Base-by-base conservation (phyloP, 306 rosid species). In the Casuarina cunninghamiana region DNA sequence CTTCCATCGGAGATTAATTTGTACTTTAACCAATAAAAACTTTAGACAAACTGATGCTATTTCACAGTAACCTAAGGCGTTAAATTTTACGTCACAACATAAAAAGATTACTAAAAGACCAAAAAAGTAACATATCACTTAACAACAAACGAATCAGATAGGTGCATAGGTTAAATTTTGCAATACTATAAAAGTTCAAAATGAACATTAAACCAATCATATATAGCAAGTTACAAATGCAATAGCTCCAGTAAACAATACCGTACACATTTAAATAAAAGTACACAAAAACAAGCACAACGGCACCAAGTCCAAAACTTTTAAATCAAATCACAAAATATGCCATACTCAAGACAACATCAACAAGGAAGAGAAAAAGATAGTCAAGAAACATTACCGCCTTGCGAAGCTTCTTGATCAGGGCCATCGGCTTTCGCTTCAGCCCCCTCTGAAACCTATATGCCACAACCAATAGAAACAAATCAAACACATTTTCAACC, bases 321-420 rank as follows among this genome's bases (percentile, higher is more conserved):
- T 13, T 4, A 3, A 38, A 2, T 8, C 32, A 38, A 48, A 12
- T 48, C 9, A 48, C 55, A 21, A 71, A 5, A 44, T 38, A 19
- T 13, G 41, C 9, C 15, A 65, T 3, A 44, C 67, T 21, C 6
- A 0, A 19, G 49, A 21, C 9, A 4, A 48, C 4, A 5, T 26
- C 44, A 3, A 5, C 2, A 10, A 8, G 5, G 5, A 43, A 7
- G 39, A n/a, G 2, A 21, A 32, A 41, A 43, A 17, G 12, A 32
- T 1, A 13, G 21, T 1, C 37, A 10, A 9, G 49, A 9, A 58
- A 53, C 60, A 16, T 63, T 77, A 93, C 97, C 85, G 98, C 98
- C 76, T 91, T 94, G 78, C 98, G 97, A 5, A 94, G 98, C 88
- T 94, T 94, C 93, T 94, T 94, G 67, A 94, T 91, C 70, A 94